Percentiles rank a stretch among this genome's conserved stretches.
These are phyloP conservation scores for Rhizopogon salebrosus DNA, from an alignment of 768 basidiomycete species.

Conservation along the genomic window DNA sequence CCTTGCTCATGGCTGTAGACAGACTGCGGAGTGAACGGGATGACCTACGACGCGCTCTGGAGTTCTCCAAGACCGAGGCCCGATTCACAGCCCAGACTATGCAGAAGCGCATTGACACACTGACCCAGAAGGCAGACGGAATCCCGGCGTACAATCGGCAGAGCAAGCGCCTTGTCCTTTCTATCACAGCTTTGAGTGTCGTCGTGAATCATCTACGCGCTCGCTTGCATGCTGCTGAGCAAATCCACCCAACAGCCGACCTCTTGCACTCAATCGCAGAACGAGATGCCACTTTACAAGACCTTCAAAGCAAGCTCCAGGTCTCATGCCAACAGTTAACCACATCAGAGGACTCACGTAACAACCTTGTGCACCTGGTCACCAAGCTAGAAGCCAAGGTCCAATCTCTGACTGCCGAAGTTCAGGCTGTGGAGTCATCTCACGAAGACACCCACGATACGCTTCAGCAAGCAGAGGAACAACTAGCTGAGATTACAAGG, in stretches of 20 bases:
- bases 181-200: slow-evolving; percentile 31
- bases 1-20: slow-evolving; percentile 57
- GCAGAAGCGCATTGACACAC: slow-evolving; percentile 41
- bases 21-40: slow-evolving; percentile 67
- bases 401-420: slow-evolving; percentile 24
- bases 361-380: slow-evolving; percentile 21
- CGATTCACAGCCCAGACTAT: slow-evolving; percentile 58
- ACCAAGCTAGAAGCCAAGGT: slow-evolving; percentile 32
- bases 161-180: slow-evolving; percentile 27
- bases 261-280: slow-evolving; percentile 14
- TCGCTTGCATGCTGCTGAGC: slow-evolving; percentile 10
- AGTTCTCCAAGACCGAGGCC: slow-evolving; percentile 66
- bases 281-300: slow-evolving; percentile 11
- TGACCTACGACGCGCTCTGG: slow-evolving; percentile 51
- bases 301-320: slow-evolving; percentile 29
- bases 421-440: slow-evolving; percentile 28
- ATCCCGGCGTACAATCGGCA: slow-evolving; percentile 5
- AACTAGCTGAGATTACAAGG: slow-evolving; percentile 39
- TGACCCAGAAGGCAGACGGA: slow-evolving; percentile 14
- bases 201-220: slow-evolving; percentile 35
- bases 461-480: slow-evolving; percentile 30
- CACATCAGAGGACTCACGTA: slow-evolving; percentile 21
- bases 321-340: slow-evolving; percentile 30
- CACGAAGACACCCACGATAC: slow-evolving; percentile 30
- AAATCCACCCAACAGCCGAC: slow-evolving; percentile 4